phyloP scores from a whole-genome alignment of 192 early-diverging fungal species.

The Thoreauomyces humboldtii region DNA sequence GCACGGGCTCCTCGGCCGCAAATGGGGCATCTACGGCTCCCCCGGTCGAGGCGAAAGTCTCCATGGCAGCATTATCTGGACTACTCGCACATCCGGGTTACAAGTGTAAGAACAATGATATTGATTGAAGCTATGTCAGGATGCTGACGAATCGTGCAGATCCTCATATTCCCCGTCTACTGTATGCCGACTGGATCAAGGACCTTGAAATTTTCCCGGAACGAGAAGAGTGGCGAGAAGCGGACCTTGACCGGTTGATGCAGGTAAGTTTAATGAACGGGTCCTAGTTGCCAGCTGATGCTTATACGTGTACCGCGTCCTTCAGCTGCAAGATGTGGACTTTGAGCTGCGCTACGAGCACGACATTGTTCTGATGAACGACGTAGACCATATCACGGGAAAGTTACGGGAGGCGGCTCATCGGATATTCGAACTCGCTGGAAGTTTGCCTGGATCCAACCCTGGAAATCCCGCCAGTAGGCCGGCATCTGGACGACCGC shows the following conservation, averaged over 20 bases:
- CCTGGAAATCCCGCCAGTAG: slow-evolving; percentile 28
- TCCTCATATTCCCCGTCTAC: slow-evolving; percentile 31
- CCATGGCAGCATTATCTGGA: slow-evolving; percentile 28
- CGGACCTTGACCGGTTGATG: slow-evolving; percentile 32
- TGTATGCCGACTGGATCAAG: slow-evolving; percentile 44
- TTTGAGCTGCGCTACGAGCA: slow-evolving; percentile 51
- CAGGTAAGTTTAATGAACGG: slow-evolving; percentile 1
- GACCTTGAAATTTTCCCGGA: slow-evolving; percentile 33
- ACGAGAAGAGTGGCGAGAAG: slow-evolving; percentile 39
- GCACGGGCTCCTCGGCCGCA: not conserved
- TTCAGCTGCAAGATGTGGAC: slow-evolving; percentile 40
- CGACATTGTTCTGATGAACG: slow-evolving; percentile 40
- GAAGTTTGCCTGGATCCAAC: not conserved
- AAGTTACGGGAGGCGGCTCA: slow-evolving; percentile 45
- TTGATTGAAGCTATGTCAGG: not conserved
- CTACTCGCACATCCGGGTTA: slow-evolving; percentile 26
- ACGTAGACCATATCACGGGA: slow-evolving; percentile 36
- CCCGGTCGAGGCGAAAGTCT: slow-evolving; percentile 3
- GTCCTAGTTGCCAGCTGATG: not conserved
- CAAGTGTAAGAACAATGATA: slow-evolving; percentile 13
- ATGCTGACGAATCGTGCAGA: not conserved
- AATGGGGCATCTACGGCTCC: not conserved
- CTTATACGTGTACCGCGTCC: not conserved
- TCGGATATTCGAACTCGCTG: slow-evolving; percentile 36
- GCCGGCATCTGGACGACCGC: slow-evolving; percentile 10